phyloP scores from a whole-genome alignment of 805 yeast genomes.

The Candida dajiaensis region DNA sequence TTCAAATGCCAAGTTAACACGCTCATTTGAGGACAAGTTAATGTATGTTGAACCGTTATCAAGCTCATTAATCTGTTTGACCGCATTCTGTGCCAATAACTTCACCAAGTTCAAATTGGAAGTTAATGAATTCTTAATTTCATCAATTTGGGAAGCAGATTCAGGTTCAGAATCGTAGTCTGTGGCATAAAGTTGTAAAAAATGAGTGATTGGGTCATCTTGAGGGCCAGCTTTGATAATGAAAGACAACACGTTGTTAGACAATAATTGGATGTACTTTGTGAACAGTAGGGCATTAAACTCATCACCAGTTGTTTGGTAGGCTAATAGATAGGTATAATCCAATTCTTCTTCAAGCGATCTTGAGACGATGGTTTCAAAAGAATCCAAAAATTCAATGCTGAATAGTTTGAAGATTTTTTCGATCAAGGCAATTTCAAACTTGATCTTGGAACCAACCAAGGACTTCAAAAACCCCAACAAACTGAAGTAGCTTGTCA shows the following conservation, averaged over 20 bases:
- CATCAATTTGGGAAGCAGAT: conserved; percentile 13
- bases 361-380: conserved; percentile 28
- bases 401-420: conserved; percentile 22
- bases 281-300: conserved; percentile 28
- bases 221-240: neutral
- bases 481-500: conserved; percentile 27
- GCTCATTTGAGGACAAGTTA: conserved; percentile 42
- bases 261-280: conserved; percentile 21
- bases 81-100: conserved; percentile 16
- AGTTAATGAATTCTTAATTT: conserved; percentile 16
- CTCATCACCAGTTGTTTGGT: conserved; percentile 31
- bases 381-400: conserved; percentile 11
- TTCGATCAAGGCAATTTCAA: conserved; percentile 19
- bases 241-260: conserved; percentile 12
- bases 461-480: conserved; percentile 33
- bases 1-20: conserved; percentile 44
- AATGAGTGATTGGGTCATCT: conserved; percentile 6
- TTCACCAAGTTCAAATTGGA: conserved; percentile 6
- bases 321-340: conserved; percentile 27
- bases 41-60: conserved; percentile 55
- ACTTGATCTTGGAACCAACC: conserved; percentile 14
- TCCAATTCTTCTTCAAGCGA: conserved; percentile 24
- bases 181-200: conserved; percentile 26
- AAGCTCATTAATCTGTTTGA: conserved; percentile 25
- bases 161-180: conserved; percentile 25